These are phyloP conservation scores for Nemania diffusa DNA, from an alignment of 2,329 filamentous ascomycete genomes.

Conservation along the genomic window DNA sequence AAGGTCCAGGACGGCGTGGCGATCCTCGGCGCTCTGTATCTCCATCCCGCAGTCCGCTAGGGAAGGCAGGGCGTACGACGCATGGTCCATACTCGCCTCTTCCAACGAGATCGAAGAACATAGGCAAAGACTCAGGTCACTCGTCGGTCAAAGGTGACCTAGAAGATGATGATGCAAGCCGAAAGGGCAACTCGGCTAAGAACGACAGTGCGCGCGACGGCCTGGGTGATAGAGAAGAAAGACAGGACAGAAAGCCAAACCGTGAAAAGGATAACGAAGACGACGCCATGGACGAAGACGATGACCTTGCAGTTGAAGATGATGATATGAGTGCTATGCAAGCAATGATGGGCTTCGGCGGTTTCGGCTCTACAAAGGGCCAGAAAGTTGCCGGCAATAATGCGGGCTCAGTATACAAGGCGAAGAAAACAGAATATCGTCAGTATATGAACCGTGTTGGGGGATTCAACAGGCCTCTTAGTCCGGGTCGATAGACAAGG, in stretches of 20 bases:
- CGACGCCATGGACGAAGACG: conserved; percentile 49
- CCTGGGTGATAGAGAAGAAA: conserved; percentile 43
- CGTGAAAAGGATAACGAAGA: conserved; percentile 31
- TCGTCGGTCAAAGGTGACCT: conserved; percentile 53
- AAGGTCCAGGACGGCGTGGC: conserved; percentile 39
- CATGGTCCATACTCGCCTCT: conserved; percentile 47
- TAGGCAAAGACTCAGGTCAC: conserved; percentile 38
- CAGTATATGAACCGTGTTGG: conserved; percentile 95
- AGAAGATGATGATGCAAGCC: conserved; percentile 46
- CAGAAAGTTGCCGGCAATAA: conserved; percentile 91
- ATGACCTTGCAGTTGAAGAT: conserved; percentile 66
- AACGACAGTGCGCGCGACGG: conserved; percentile 34
- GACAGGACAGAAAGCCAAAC: conserved; percentile 32
- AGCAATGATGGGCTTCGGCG: conserved; percentile 88
- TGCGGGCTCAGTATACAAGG: conserved; percentile 83
- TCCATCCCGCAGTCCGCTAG: conserved; percentile 37
- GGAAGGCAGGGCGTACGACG: conserved; percentile 35
- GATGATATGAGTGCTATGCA: conserved; percentile 79
- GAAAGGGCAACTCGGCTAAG: conserved; percentile 36
- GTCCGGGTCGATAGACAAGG: conserved; percentile 56
- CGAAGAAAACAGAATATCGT: conserved; percentile 93
- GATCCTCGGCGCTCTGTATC: conserved; percentile 40
- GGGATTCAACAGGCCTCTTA: conserved; percentile 83
- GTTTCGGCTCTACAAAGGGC: conserved; percentile 87
- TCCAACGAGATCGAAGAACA: conserved; percentile 45